phyloP scores from a whole-genome alignment of 495 filamentous ascomycete genomes.

The Elasticomyces elasticus region DNA sequence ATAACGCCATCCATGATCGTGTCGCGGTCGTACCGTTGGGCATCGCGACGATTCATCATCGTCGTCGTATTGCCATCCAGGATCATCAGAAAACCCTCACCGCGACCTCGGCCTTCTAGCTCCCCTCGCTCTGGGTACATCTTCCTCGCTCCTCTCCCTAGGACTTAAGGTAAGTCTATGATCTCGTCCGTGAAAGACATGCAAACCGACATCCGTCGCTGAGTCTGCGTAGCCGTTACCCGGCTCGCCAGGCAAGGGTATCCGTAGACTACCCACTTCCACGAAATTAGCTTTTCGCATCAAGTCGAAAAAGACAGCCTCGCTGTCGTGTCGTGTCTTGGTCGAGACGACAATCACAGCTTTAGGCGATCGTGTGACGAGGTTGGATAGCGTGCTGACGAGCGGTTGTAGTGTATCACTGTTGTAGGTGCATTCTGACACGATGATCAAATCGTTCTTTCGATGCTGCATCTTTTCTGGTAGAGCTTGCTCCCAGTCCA shows the following conservation, averaged over 20 bases:
- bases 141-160: constrained; percentile 12
- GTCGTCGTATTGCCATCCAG: too few species aligned
- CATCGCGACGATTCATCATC: too few species aligned
- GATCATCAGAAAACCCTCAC: neutral
- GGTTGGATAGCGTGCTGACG: constrained; percentile 53
- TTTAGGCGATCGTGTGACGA: constrained; percentile 43
- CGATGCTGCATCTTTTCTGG: constrained; percentile 32
- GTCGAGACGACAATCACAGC: constrained; percentile 61
- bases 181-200: constrained; percentile 15
- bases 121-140: neutral
- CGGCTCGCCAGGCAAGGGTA: constrained; percentile 8
- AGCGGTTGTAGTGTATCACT: constrained; percentile 66
- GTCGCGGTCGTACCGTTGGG: too few species aligned
- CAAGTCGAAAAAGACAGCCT: constrained; percentile 68
- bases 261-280: constrained; percentile 5
- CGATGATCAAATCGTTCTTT: constrained; percentile 60
- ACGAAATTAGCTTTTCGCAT: constrained; percentile 51
- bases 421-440: constrained; percentile 96
- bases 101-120: neutral
- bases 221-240: constrained; percentile 17
- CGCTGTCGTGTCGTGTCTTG: constrained; percentile 78
- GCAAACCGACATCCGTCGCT: constrained; percentile 17
- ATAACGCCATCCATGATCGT: too few species aligned
- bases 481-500: constrained; percentile 64
- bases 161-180: constrained; percentile 15